These are phyloP conservation scores for Leccinum pallidistipes DNA, from an alignment of 1,284 basidiomycete species.

Conservation along the genomic window DNA sequence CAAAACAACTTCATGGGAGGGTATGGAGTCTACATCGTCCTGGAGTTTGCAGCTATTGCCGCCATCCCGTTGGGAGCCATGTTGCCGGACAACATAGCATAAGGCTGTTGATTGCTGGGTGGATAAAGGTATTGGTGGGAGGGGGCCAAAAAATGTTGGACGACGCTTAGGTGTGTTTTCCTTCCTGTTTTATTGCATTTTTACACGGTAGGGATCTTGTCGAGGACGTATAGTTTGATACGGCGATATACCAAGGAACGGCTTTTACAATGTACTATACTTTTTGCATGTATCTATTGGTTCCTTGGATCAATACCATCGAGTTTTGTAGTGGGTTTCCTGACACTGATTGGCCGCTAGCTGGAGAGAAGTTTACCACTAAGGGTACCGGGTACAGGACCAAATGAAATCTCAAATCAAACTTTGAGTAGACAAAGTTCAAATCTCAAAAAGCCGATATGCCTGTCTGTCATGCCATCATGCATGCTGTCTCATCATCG, in stretches of 20 bases:
- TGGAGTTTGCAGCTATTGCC: slow-evolving; percentile 18
- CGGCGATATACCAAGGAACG: slow-evolving; percentile 1
- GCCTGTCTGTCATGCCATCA: too few species aligned
- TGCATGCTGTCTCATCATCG: too few species aligned
- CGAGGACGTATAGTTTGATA: neutral
- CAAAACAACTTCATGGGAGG: slow-evolving; percentile 37
- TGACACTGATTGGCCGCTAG: neutral
- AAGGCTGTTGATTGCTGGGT: slow-evolving; percentile 14
- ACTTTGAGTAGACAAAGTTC: too few species aligned
- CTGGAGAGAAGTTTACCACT: neutral
- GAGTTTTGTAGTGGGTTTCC: neutral
- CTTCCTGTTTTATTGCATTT: slow-evolving; percentile 16
- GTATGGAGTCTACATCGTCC: slow-evolving; percentile 35
- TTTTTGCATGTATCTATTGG: slow-evolving; percentile 25
- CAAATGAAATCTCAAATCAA: too few species aligned
- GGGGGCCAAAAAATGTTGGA: neutral
- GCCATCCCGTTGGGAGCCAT: slow-evolving; percentile 26
- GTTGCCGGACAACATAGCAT: slow-evolving; percentile 26
- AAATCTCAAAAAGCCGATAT: too few species aligned
- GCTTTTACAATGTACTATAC: slow-evolving; percentile 23
- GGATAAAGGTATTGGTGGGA: neutral
- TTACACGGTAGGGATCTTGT: slow-evolving; percentile 3
- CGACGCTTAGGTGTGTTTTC: slow-evolving; percentile 17
- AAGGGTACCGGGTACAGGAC: too few species aligned
- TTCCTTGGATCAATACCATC: slow-evolving; percentile 21